Evolutionary conservation across 1,284 basidiomycete species (phyloP), one percentile per base, ranked within the genome.

Genomic region (Schizophyllum amplum): DNA sequence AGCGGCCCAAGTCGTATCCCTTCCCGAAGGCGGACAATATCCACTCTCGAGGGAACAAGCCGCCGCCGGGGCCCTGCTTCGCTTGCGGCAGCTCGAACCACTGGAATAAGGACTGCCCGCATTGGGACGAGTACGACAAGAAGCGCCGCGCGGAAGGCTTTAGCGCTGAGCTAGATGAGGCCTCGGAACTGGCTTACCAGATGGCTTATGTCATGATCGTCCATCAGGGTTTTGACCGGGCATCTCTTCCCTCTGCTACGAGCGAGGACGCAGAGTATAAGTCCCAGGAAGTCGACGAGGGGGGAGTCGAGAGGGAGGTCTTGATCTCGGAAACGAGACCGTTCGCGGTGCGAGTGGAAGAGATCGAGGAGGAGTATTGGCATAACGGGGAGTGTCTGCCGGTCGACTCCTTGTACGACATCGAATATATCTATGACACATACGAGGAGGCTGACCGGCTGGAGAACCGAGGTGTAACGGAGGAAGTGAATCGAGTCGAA

Each of bases 31-130:
- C 56, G 1, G 57, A 65, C 47, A 52, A 57, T 24, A 47, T 54
- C 2, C 47, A 25, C 3, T 60, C 57, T 9, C 60, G 58, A 11
- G 20, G 53, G 13, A 22, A 48, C 2, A 11, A 51, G 17, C 46
- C 24, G 0, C 64, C 64, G 3, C 63, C 63, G 0, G 56, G 56
- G 0, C 64, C 64, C 1, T 65, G 64, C 51, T 59, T 59, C 25
- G 53, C 49, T 6, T 65, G 64, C 27, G 59, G 64, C 1, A 65
- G 64, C 48, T 15, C 56, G 0, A 27, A 53, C 0, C 59, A 65
- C 26, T 64, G 62, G 62, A 59, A 65, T 25, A 51, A 42, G 5
- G 63, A 65, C 20, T 64, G 64, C 48, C 61, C 62, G 6, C 24
- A 58, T 13, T 62, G 48, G 21, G 13, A 52, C 0, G 49, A 26